Evolutionary conservation across 2,329 filamentous ascomycete genomes (phyloP), one percentile per base, ranked within the genome.

Genomic region (Fusarium brevicatenulatum): DNA sequence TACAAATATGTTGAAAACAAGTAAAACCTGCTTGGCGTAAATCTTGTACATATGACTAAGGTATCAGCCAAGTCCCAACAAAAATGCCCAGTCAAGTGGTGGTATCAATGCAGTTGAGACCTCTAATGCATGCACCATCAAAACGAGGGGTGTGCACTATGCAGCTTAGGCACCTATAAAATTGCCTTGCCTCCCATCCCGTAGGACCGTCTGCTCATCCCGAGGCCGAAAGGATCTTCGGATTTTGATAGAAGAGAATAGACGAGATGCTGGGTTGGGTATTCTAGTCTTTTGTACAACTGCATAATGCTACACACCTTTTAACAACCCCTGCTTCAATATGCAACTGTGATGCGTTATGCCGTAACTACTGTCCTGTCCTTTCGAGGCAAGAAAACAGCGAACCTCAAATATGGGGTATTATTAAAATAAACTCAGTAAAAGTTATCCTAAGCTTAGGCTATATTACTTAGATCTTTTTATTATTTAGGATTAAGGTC

Each of bases 211-310:
- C 37, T 36, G 37, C 30, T n/a, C 53, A 49, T 65, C 40, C 68
- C 70, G 71, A 73, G 71, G 71, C 37, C 63, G 43, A 74, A 74
- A 59, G 62, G 71, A 71, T 71, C 67, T 68, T 43, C 56, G 49
- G 40, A 32, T 44, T 66, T 44, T 28, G 16, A 36, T 46, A 46
- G 37, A 30, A 43, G 52, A 42, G 25, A n/a, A 37, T 21, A 37
- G 42, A 37, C 23, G 30, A 49, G 32, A 67, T 39, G 44, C 62
- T 73, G 71, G 70, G 62, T 64, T 73, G 34, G 67, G 71, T 71
- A 40, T 71, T 61, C 25, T 23, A 55, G 28, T 21, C 28, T 15
- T 25, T 11, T 15, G 25, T 21, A 36, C 19, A 52, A 7, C 21
- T 34, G 19, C 40, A 23, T n/a, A 44, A 25, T 46, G 40, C n/a